These are phyloP conservation scores for Massospora cicadina DNA, from an alignment of 371 early-diverging fungal species.

Conservation along the genomic window DNA sequence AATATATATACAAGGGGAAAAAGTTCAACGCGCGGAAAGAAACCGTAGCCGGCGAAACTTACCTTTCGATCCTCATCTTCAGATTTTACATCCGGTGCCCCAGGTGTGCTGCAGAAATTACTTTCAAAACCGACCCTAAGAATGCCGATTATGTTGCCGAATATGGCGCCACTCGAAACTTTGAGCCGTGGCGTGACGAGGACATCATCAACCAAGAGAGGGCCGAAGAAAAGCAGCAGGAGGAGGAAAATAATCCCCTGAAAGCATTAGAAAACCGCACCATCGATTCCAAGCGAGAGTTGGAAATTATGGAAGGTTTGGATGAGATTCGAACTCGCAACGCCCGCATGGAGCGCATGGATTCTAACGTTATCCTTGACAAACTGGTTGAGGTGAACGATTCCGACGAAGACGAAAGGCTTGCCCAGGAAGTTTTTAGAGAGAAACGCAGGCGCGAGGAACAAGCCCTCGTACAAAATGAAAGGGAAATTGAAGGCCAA, in stretches of 20 bases:
- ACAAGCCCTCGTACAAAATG: neutral
- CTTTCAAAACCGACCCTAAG: constrained; percentile 95
- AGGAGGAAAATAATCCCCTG: constrained; percentile 83
- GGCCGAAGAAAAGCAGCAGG: constrained; percentile 32
- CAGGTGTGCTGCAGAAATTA: constrained; percentile 84
- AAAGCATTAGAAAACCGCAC: constrained; percentile 85
- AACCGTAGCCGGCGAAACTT: constrained; percentile 59
- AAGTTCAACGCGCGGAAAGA: constrained; percentile 96
- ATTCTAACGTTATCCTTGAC: constrained; percentile 16
- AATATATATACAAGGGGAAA: constrained; percentile 90
- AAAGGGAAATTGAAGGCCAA: neutral
- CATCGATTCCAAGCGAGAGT: constrained; percentile 78
- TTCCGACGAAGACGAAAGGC: constrained; percentile 3
- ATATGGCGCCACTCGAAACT: constrained; percentile 80
- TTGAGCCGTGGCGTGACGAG: constrained; percentile 89
- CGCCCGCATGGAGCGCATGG: constrained; percentile 60
- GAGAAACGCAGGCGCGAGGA: neutral
- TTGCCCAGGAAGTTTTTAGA: constrained; percentile 3
- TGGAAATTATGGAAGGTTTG: constrained; percentile 90
- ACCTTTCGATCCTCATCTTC: constrained; percentile 72
- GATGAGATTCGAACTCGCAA: constrained; percentile 86
- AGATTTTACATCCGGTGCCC: constrained; percentile 96
- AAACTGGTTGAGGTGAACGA: neutral
- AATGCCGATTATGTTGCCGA: constrained; percentile 93
- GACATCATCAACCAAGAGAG: constrained; percentile 27